Conservation (phyloP, 495 filamentous ascomycete species). For the Evernia prunastri region DNA sequence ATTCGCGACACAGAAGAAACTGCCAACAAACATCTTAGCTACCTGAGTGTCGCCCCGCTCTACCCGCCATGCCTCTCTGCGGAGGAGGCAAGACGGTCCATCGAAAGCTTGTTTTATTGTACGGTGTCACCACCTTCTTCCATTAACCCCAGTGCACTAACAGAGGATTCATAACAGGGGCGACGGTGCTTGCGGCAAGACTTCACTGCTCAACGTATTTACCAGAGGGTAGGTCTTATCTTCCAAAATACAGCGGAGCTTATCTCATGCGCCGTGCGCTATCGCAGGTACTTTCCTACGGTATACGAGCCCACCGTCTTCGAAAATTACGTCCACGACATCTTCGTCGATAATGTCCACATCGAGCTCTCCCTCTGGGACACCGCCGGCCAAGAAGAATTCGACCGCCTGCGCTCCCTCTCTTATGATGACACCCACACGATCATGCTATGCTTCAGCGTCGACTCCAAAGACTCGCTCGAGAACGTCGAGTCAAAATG, state of each 20-base stretch:
- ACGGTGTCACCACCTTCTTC: constrained; percentile 36
- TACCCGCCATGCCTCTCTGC: constrained; percentile 42
- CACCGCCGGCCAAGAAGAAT: constrained; percentile 98
- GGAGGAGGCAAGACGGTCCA: constrained; percentile 73
- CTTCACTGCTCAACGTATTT: constrained; percentile 94
- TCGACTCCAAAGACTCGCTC: constrained; percentile 90
- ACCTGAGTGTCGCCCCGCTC: constrained; percentile 9
- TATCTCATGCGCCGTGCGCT: constrained; percentile 21
- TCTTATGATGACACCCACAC: constrained; percentile 98
- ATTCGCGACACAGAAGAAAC: background rate
- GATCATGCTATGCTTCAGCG: constrained; percentile 97
- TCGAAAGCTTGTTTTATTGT: constrained; percentile 97
- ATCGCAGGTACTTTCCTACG: constrained; percentile 85
- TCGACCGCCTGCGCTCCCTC: constrained; percentile 88
- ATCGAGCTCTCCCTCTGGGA: constrained; percentile 98
- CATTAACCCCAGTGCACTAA: constrained; percentile 20
- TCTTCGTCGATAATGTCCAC: constrained; percentile 93
- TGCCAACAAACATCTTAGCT: background rate
- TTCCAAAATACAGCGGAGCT: background rate
- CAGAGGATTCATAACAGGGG: constrained; percentile 49
- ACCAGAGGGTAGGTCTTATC: constrained; percentile 72
- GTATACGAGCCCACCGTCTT: constrained; percentile 99
- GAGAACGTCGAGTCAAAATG: constrained; percentile 98
- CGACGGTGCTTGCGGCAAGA: constrained; percentile 97
- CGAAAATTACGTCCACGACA: constrained; percentile 99